Percentiles rank a stretch among this genome's conserved stretches.
Evolutionary conservation across 2,329 filamentous ascomycete genomes (phyloP).

Genomic region (Coniochaeta prunicola): DNA sequence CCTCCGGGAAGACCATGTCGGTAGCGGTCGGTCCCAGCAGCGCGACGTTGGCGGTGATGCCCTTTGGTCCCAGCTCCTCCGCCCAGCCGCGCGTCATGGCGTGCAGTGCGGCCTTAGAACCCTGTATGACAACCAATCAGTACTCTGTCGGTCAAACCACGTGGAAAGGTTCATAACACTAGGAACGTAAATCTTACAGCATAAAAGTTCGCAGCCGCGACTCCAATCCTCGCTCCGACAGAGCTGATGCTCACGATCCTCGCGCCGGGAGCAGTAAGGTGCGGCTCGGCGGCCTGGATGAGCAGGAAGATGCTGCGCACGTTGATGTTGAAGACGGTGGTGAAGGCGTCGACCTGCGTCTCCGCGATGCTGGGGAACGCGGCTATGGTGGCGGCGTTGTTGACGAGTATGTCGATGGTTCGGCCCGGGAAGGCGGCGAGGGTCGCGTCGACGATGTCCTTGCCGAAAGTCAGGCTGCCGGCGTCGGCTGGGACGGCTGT

Average conservation of each 20-base stretch:
- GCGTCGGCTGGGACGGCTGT: slow-evolving; percentile 10
- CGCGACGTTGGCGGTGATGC: slow-evolving; percentile 11
- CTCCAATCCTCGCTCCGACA: slow-evolving; percentile 7
- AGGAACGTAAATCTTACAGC: neutral
- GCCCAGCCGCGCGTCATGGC: slow-evolving; percentile 12
- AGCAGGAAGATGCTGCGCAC: slow-evolving; percentile 11
- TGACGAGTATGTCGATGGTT: slow-evolving; percentile 12
- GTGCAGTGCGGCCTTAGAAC: slow-evolving; percentile 12
- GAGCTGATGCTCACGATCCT: slow-evolving; percentile 12
- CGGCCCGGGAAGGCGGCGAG: slow-evolving; percentile 6
- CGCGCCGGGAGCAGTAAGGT: slow-evolving; percentile 7
- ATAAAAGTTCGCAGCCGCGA: slow-evolving; percentile 6
- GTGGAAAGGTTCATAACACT: too few species aligned
- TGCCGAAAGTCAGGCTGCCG: slow-evolving; percentile 6
- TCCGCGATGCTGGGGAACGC: slow-evolving; percentile 3
- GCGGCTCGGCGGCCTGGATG: slow-evolving; percentile 10
- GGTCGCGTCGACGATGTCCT: slow-evolving; percentile 8
- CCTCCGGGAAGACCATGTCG: slow-evolving; percentile 11
- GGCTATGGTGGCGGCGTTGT: slow-evolving; percentile 9
- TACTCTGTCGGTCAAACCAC: too few species aligned
- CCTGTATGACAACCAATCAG: too few species aligned
- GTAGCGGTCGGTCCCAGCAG: slow-evolving; percentile 11
- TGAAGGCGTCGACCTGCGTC: slow-evolving; percentile 7
- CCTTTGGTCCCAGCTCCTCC: slow-evolving; percentile 9
- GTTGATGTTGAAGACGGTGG: slow-evolving; percentile 10